Base-by-base conservation (phyloP, 768 basidiomycete genomes). In the Tulasnella sp. region DNA sequence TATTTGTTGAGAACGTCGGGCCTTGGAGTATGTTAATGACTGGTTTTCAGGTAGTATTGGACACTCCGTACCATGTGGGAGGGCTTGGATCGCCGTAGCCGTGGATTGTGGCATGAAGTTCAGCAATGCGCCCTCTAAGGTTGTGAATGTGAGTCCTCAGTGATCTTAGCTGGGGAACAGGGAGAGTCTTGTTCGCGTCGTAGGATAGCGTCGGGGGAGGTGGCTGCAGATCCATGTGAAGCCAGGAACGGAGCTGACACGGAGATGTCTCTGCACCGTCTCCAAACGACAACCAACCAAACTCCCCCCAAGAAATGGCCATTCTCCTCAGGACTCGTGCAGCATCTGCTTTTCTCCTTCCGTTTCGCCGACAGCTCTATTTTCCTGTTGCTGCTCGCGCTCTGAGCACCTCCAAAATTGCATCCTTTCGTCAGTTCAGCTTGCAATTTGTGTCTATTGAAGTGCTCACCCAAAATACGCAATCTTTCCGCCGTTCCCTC, bases 1-100 rank as follows among this genome's bases (percentile, higher is more conserved):
- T 94, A 95, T 86, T 94, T 94, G 18, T 91, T 90, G 75, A 95
- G 87, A 76, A 95, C 89, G 82, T 95, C 93, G 3, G 93, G 94
- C 94, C 94, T 95, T 10, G 92, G 84, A 3, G 5, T 6, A 16
- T 13, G 16, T 77, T 29, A 77, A 40, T 77, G 23, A 48, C 23
- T 42, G 26, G 11, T 71, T 35, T 51, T 6, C 20, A 32, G 46
- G 16, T 20, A 46, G 42, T n/a, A n/a, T 20, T 9, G 20, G 46
- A 20, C 4, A n/a, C 9, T 18, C 35, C 75, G 9, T 40, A 77
- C 77, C 77, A 77, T 39, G 70, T n/a, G 13, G 77, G 69, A 77
- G 67, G 67, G 40, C 20, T 70, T 20, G 39, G 69, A 18, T 48
- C 37, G 48, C 77, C 77, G 29, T 77, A 73, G 16, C 71, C 71